These are phyloP conservation scores for Biscogniauxia sp. DNA, from an alignment of 2,329 filamentous ascomycete genomes.

Conservation along the genomic window DNA sequence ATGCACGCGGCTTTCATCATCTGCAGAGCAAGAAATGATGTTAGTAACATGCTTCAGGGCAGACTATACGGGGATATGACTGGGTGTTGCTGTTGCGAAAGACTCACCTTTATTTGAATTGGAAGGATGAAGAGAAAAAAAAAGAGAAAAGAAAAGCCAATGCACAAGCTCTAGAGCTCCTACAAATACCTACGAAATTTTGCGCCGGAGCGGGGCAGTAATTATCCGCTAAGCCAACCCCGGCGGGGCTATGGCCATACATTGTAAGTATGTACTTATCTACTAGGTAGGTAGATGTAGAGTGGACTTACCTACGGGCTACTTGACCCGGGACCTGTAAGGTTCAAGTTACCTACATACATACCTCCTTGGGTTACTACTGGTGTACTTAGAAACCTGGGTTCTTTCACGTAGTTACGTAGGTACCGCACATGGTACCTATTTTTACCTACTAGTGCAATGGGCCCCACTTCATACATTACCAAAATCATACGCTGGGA, in stretches of 20 bases:
- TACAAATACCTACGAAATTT: slow-evolving; percentile 27
- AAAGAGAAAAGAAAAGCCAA: slow-evolving; percentile 43
- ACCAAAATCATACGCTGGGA: neutral
- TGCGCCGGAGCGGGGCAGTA: slow-evolving; percentile 26
- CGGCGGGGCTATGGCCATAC: neutral
- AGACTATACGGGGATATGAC: no score
- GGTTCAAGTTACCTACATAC: no score
- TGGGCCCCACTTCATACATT: no score
- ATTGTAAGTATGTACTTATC: no score
- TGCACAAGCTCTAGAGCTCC: slow-evolving; percentile 18
- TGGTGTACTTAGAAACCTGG: no score
- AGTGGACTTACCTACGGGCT: no score
- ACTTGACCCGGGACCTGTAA: no score
- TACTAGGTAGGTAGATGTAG: no score
- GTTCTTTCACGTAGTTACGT: no score
- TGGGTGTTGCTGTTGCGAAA: slow-evolving; percentile 2
- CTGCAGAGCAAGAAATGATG: slow-evolving; percentile 47
- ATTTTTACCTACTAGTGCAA: no score
- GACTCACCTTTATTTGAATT: slow-evolving; percentile 95
- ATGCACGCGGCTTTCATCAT: slow-evolving; percentile 99
- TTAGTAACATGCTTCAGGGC: slow-evolving; percentile 21
- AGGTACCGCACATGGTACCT: no score
- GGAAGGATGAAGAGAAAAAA: slow-evolving; percentile 85
- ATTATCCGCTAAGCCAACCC: slow-evolving; percentile 35
- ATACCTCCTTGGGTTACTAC: no score